Percentiles rank a stretch among this genome's conserved stretches.
Evolutionary conservation across 2,329 filamentous ascomycete genomes (phyloP).

Genomic region (Sporothrix variecibatus): DNA sequence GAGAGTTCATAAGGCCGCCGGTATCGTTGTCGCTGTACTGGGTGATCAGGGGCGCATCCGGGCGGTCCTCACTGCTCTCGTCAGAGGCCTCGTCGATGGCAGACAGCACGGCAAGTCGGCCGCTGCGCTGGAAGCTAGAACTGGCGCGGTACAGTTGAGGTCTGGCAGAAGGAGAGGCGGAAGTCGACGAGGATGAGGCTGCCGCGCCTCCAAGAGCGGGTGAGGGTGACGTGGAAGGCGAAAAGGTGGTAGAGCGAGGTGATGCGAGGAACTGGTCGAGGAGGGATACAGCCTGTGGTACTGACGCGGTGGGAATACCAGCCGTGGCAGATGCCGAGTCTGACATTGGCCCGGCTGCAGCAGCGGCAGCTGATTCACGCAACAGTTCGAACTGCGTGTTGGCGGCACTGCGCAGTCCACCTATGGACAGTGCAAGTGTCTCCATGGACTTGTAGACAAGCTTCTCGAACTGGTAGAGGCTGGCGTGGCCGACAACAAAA

Average conservation of each 20-base stretch:
- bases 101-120: conserved; percentile 51
- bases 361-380: conserved; percentile 55
- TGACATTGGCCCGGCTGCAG: background rate
- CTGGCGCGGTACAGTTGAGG: conserved; percentile 34
- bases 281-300: background rate
- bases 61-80: conserved; percentile 52
- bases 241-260: conserved; percentile 37
- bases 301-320: background rate
- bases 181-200: background rate
- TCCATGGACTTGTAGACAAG: conserved; percentile 82
- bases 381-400: conserved; percentile 85
- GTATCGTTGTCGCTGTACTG: background rate
- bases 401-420: conserved; percentile 85
- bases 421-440: conserved; percentile 81
- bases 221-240: conserved; percentile 36
- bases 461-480: conserved; percentile 75
- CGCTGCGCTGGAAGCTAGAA: conserved; percentile 43
- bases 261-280: conserved; percentile 30
- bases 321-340: background rate
- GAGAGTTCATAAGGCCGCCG: background rate
- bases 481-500: conserved; percentile 77
- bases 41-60: background rate
- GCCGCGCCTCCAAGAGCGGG: background rate
- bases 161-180: conserved; percentile 5
- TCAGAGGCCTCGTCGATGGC: conserved; percentile 65